phyloP scores from a whole-genome alignment of 371 early-diverging fungal genomes.

The Batkoa obscura region DNA sequence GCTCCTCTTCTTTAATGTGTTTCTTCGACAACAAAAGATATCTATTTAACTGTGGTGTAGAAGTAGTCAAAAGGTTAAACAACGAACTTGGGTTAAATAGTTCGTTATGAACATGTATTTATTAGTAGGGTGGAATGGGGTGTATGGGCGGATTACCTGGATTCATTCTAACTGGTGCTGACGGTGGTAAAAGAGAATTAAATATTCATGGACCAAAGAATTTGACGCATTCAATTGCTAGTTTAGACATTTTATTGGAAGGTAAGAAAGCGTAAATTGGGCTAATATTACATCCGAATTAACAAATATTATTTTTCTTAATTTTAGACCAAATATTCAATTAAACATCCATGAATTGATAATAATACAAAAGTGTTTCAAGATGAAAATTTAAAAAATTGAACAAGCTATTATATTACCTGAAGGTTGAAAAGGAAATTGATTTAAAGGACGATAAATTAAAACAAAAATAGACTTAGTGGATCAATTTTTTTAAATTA shows the following conservation, averaged over 20 bases:
- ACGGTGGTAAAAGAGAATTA: conserved; percentile 38
- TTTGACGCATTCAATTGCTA: conserved; percentile 57
- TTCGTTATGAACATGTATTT: conserved; percentile 54
- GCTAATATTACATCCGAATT: not conserved
- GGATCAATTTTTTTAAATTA: no score
- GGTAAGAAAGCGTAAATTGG: conserved; percentile 15
- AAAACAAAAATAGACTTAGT: no score
- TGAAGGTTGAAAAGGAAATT: not conserved
- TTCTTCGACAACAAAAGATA: conserved; percentile 65
- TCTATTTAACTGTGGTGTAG: conserved; percentile 90
- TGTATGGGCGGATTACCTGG: conserved; percentile 79
- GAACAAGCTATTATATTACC: not conserved
- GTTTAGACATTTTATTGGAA: conserved; percentile 60
- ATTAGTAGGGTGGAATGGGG: conserved; percentile 59
- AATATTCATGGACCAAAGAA: conserved; percentile 54
- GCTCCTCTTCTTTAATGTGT: conserved; percentile 53
- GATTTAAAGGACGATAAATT: no score
- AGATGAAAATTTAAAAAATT: conserved; percentile 40
- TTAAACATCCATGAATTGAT: conserved; percentile 22
- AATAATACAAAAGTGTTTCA: conserved; percentile 13
- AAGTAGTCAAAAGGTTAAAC: conserved; percentile 72
- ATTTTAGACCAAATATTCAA: conserved; percentile 18
- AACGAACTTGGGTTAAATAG: conserved; percentile 48
- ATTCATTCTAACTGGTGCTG: conserved; percentile 74
- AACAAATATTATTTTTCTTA: not conserved